These are phyloP conservation scores for Hanseniaspora mollemarum DNA, from an alignment of 805 yeast species.

Conservation along the genomic window DNA sequence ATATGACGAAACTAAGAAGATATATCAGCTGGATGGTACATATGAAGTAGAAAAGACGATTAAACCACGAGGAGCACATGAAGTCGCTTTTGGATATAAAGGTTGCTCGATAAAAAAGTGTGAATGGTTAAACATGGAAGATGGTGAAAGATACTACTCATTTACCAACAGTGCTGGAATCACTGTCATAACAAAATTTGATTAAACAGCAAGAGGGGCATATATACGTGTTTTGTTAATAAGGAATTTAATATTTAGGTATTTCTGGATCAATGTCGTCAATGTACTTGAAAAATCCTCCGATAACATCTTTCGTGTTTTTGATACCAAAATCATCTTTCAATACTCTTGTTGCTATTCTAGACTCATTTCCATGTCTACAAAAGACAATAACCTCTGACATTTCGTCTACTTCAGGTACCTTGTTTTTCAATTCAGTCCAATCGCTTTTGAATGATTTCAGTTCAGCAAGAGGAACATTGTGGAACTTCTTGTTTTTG, in stretches of 20 bases:
- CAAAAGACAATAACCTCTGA: conserved; percentile 54
- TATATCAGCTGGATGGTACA: conserved; percentile 34
- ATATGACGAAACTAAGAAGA: conserved; percentile 31
- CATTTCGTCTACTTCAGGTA: conserved; percentile 23
- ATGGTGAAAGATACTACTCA: conserved; percentile 18
- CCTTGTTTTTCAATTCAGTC: conserved; percentile 19
- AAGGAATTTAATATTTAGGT: conserved; percentile 54
- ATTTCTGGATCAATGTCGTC: conserved; percentile 44
- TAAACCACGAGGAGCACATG: conserved; percentile 19
- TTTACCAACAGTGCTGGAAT: conserved; percentile 29
- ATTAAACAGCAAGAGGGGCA: too few relatives aligned
- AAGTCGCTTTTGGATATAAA: conserved; percentile 44
- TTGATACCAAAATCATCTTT: conserved; percentile 39
- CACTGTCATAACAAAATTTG: conserved; percentile 25
- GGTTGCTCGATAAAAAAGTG: conserved; percentile 37
- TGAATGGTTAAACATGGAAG: conserved; percentile 21
- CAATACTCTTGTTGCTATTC: conserved; percentile 52
- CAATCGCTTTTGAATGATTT: conserved; percentile 28
- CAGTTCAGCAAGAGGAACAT: conserved; percentile 49
- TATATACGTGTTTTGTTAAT: too few relatives aligned
- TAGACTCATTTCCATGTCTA: conserved; percentile 85
- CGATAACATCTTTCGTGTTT: conserved; percentile 54
- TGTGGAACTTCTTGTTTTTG: conserved; percentile 38
- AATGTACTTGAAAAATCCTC: conserved; percentile 69
- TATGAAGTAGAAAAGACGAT: conserved; percentile 31